Evolutionary conservation across 148 eudicot genomes (phyloP), one percentile per base, ranked within the genome.

Genomic region (Heliosperma pusillum): DNA sequence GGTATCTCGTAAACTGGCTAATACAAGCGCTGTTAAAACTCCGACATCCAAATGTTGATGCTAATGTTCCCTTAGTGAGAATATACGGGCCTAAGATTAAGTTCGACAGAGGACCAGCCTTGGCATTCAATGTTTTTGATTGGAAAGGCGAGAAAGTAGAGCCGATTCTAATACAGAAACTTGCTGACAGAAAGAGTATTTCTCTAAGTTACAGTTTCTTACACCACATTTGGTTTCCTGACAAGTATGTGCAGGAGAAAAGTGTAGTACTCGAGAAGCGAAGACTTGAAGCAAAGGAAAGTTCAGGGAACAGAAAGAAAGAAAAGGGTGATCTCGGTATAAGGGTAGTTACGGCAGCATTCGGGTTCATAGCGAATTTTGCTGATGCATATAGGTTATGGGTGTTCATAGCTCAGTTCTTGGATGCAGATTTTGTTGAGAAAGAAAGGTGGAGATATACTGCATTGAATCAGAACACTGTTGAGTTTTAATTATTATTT

Each of bases 371-470:
- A 80, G 88, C 92, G 25, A 88, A 87, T 76, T 96, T 96, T 69
- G 93, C 93, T 78, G 99, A 96, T 80, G 86, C 84, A 40, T 96
- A 92, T 62, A 82, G 86, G 86, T 87, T 96, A 52, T 96, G 99
- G 99, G 83, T 83, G 40, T 96, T 96, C 78, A 81, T 96, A 20
- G 90, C 99, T 73, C 92, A 84, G 77, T 96, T 96, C 76, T 80
- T 96, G 81, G 99, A 96, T 80, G 97, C 97, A n/a, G 99, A 96
- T 45, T 96, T 89, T 78, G 94, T 96, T 24, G 99, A 96, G 89
- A 96, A 92, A 86, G 99, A 96, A 83, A 79, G 97, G 69, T 96
- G 99, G 99, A 85, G 97, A 73, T 96, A 92, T 84, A 86, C 91
- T 19, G 88, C 99, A 33, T 85, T 96, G 17, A 87, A 96, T 81